A percentile compares a stretch with the other conserved stretches of the same genome.
These are phyloP conservation scores for Fusarium vanettenii DNA, from an alignment of 2,329 filamentous ascomycete species.

Conservation along the genomic window DNA sequence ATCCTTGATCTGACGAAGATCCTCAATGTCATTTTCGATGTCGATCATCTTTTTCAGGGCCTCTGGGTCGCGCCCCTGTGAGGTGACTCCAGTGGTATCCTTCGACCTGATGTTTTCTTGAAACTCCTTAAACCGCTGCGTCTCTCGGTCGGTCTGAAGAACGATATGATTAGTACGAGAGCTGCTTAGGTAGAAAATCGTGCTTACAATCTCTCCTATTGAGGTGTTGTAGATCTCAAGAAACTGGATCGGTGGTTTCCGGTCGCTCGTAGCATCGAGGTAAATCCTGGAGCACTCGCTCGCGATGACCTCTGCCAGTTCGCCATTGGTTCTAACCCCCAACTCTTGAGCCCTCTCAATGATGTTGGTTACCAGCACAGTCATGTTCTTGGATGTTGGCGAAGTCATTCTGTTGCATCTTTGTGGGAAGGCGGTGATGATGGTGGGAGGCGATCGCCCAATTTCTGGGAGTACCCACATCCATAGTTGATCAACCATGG, in stretches of 20 bases:
- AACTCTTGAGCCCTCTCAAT: neutral
- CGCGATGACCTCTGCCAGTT: neutral
- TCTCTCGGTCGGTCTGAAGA: too few species aligned
- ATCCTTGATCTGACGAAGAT: neutral
- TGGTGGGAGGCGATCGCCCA: neutral
- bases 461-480: neutral
- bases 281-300: neutral
- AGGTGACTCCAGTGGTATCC: too few species aligned
- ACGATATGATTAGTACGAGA: too few species aligned
- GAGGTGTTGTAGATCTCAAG: too few species aligned
- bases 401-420: neutral
- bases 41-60: neutral
- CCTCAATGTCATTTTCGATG: neutral
- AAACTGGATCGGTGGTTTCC: too few species aligned
- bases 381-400: neutral
- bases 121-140: too few species aligned
- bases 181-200: too few species aligned
- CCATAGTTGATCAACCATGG: too few species aligned
- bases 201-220: too few species aligned
- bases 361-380: neutral
- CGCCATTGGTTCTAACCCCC: neutral
- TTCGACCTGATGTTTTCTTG: too few species aligned
- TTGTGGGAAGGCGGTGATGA: neutral
- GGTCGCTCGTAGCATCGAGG: too few species aligned
- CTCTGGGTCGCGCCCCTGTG: too few species aligned